Base-by-base conservation (phyloP, 345 rosid species). In the Euphorbia lathyris region DNA sequence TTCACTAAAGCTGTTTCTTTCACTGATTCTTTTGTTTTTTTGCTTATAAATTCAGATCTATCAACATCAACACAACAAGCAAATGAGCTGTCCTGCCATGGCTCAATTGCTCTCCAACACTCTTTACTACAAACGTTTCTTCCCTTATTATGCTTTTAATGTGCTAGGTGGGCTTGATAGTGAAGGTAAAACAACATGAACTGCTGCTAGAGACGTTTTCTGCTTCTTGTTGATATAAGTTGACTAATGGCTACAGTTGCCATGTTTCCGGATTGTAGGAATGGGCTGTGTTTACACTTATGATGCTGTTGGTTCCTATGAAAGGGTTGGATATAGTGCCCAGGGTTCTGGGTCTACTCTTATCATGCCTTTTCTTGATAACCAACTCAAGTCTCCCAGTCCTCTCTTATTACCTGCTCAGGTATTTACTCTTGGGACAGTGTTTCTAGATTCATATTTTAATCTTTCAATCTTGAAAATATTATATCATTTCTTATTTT, bases 31-130 rank as follows among this genome's bases (percentile, higher is more conserved):
- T 9, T 51, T 36, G 45, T 10, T 53, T 63, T 11, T 61, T 73
- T 65, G 12, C 29, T 50, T 57, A 10, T 68, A 4, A 67, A 59
- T 58, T 70, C 85, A 96, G 98, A 86, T 89, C 52, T 96, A 96
- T 74, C 99, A 96, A 78, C 99, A 96, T 78, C 98, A 96, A 75
- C 97, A 92, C 82, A 92, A 88, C 83, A 96, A 96, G 81, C 98
- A 92, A 78, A 90, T 96, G 96, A 90, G 97, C 83, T 92, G 94
- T 58, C 96, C 96, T 58, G 98, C 94, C 32, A 92, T 96, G 98
- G 97, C 83, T 27, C 98, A 92, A 79, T 85, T 96, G 57, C 97
- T 96, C 61, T 96, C 98, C 52, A 96, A 96, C 82, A 92, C 99
- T 60, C 96, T 95, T 73, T 96, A 96, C 77, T 96, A 86, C 79